Evolutionary conservation across 345 rosid species (phyloP), one percentile per base, ranked within the genome.

Genomic region (Eucalyptus marginata): DNA sequence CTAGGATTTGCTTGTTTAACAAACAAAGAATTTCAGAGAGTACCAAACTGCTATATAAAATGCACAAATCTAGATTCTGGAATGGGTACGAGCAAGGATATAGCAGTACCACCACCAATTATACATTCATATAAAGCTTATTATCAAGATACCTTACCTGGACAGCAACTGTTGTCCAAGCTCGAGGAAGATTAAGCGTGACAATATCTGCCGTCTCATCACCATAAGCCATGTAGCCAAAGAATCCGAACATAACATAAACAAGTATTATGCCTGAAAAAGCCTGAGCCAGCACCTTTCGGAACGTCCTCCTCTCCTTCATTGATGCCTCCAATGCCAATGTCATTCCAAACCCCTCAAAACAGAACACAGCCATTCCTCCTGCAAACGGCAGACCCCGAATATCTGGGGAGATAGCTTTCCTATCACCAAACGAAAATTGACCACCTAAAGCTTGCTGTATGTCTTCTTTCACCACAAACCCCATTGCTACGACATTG

Each of bases 301-400:
- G 94, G 89, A 96, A 98, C 25, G 92, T 91, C 16, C 92, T 83
- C 88, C 91, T 96, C 8, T 98, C 96, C 89, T 46, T 97, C 99
- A 96, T 96, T 9, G 99, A 98, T 86, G 92, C 89, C 92, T 98
- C 97, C 52, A 98, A 86, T 54, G 98, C 94, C 91, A 98, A 86
- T 3, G 99, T 98, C 99, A 97, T 97, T 6, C 97, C 98, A 79
- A 97, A 97, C 50, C 99, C 99, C 90, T 98, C 98, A 33, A 98
- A 98, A 90, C 99, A 97, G 87, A 96, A 98, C 86, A 98, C 96
- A 0, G 99, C 99, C 96, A 96, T 95, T 79, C 99, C 99, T 81
- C 91, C 95, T 3, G 99, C 99, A 90, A 97, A 96, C 0, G 98
- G 99, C 90, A 98, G 90, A 79, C 96, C 97, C 87, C 97, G 95